Base-by-base conservation (phyloP, 176 grass and related monocot species). In the Musa acuminata region DNA sequence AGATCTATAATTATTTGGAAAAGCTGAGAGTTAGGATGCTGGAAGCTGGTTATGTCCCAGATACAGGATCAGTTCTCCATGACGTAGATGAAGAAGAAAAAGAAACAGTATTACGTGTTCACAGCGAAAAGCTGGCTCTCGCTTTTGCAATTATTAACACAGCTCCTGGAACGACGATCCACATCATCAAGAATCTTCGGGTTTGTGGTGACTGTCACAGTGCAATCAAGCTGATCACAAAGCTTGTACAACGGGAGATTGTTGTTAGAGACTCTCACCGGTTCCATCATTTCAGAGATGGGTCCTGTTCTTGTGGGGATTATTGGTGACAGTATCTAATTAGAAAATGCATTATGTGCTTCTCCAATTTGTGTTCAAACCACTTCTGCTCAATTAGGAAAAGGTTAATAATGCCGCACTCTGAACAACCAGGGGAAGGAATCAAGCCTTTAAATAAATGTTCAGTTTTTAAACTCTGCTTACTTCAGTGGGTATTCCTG, bases 81-180 rank as follows among this genome's bases (percentile, higher is more conserved):
- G 89, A 96, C 78, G 80, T 96, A 23, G 87, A 96, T 84, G 87
- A 89, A 84, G 92, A 96, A 84, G 92, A 96, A 76, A 96, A 92
- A 78, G 85, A 82, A 52, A 86, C 89, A 55, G 77, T 85, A 11
- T 71, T 96, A 68, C 81, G 83, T 79, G 75, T 87, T 80, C 92
- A 96, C 70, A 92, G 92, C 62, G 92, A 96, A 84, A 96, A 96
- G 75, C 83, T 96, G 68, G 92, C 89, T 51, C 81, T 96, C 84
- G 83, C 89, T 76, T 96, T 96, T 96, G 87, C 92, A 19, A 76
- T 96, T 65, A 87, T 92, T 72, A 92, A 89, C 77, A 85, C 87
- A 55, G 82, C 77, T 29, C 63, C 79, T 0, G 89, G 89, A 62
- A 89, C 89, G 58, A 64, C 78, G 64, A 87, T 96, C 76, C 85